phyloP scores from a whole-genome alignment of 768 basidiomycete genomes.

The Lentinus brumalis region DNA sequence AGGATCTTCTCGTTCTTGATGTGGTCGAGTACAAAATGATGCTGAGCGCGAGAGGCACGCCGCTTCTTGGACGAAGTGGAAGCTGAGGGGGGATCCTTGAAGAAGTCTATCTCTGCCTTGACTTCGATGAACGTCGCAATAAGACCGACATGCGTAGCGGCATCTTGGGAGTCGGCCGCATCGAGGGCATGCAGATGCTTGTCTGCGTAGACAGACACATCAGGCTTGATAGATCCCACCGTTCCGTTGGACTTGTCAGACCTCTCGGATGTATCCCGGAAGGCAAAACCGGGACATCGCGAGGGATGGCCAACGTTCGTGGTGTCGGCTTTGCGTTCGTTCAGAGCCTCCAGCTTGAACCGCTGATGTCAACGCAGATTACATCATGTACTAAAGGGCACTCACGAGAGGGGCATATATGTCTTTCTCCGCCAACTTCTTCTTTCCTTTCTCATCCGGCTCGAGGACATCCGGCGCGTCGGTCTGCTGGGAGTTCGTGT shows the following conservation, averaged over 20 bases:
- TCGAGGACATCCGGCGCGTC: too few species aligned
- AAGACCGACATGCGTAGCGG: background rate
- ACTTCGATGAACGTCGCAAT: constrained; percentile 8
- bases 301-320: background rate
- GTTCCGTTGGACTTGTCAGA: background rate
- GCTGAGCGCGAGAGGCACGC: background rate
- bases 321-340: too few species aligned
- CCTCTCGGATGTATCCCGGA: background rate
- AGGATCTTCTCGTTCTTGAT: background rate
- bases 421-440: too few species aligned
- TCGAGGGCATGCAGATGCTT: background rate
- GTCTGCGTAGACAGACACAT: background rate
- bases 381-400: too few species aligned
- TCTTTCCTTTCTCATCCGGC: too few species aligned
- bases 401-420: too few species aligned
- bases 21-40: background rate
- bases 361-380: too few species aligned
- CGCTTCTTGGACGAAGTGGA: too few species aligned
- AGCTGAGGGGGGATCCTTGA: background rate
- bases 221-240: background rate
- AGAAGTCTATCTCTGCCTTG: constrained; percentile 5
- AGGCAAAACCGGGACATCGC: background rate
- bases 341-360: too few species aligned
- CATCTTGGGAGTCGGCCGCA: background rate
- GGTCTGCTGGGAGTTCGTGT: too few species aligned